Evolutionary conservation across 306 rosid genomes (phyloP).

Genomic region (Prunus dulcis): DNA sequence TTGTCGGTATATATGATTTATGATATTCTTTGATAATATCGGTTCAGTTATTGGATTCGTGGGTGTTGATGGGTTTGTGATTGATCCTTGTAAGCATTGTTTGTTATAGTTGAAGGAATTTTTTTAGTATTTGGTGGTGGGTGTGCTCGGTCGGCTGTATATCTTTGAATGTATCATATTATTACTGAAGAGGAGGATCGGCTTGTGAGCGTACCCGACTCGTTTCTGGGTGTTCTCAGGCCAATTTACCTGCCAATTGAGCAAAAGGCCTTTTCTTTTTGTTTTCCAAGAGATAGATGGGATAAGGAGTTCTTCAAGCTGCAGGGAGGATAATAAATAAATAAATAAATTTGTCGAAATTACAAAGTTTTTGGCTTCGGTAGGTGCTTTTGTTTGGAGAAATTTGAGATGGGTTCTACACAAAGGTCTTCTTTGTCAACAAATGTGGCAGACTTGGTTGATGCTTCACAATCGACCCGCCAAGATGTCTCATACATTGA

Average conservation of each 20-base stretch:
- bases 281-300: conserved; percentile 57
- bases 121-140: conserved; percentile 7
- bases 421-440: conserved; percentile 59
- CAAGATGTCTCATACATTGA: conserved; percentile 46
- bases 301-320: conserved; percentile 65
- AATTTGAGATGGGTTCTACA: conserved; percentile 59
- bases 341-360: neutral
- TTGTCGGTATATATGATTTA: neutral
- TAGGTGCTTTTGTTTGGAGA: conserved; percentile 1
- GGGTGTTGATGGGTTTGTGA: conserved; percentile 11
- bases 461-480: conserved; percentile 52
- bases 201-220: conserved; percentile 64
- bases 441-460: conserved; percentile 70
- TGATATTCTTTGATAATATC: neutral
- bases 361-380: neutral
- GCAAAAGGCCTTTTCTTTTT: conserved; percentile 28
- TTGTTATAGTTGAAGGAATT: conserved; percentile 8
- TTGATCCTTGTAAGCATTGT: conserved; percentile 24
- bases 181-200: conserved; percentile 38
- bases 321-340: conserved; percentile 53
- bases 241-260: conserved; percentile 34
- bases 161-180: conserved; percentile 65
- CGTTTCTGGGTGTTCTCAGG: conserved; percentile 50
- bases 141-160: conserved; percentile 18
- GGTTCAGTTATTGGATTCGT: neutral